Evolutionary conservation across 495 filamentous ascomycete genomes (phyloP).

Genomic region (Lasiosphaeris hirsuta): DNA sequence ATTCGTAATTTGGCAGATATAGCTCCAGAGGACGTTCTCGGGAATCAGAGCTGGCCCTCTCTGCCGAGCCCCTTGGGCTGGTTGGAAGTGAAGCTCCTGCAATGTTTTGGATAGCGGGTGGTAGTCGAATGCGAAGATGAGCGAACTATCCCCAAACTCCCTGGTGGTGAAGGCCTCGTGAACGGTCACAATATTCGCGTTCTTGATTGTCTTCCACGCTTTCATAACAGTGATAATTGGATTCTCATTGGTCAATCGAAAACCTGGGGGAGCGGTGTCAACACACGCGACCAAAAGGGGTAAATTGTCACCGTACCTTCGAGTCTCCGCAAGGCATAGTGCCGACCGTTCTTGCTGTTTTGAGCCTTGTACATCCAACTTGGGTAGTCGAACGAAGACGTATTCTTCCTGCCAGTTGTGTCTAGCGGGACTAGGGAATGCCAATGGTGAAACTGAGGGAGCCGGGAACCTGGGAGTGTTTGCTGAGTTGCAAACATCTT

Average conservation of each 20-base stretch:
- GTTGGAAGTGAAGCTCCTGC: conserved; percentile 73
- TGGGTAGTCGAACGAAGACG: conserved; percentile 72
- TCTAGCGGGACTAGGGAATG: conserved; percentile 92
- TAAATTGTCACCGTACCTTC: conserved; percentile 50
- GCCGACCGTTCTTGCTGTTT: conserved; percentile 78
- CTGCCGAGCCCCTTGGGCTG: conserved; percentile 45
- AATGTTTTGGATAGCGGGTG: conserved; percentile 89
- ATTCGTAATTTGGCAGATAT: conserved; percentile 87
- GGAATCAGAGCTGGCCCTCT: conserved; percentile 51
- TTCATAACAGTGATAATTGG: conserved; percentile 75
- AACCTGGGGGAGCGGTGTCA: conserved; percentile 20
- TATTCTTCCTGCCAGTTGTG: conserved; percentile 66
- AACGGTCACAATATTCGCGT: conserved; percentile 77
- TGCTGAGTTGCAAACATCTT: conserved; percentile 83
- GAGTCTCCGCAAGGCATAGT: conserved; percentile 78
- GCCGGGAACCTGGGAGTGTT: conserved; percentile 64
- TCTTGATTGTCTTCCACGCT: conserved; percentile 85
- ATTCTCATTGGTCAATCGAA: conserved; percentile 79
- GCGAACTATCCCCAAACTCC: conserved; percentile 88
- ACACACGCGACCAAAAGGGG: background rate
- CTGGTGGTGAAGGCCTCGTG: conserved; percentile 92
- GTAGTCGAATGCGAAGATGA: conserved; percentile 92
- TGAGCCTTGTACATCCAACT: conserved; percentile 97
- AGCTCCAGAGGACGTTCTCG: conserved; percentile 84
- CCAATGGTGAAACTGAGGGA: conserved; percentile 79